A percentile compares a stretch with the other conserved stretches of the same genome.
Evolutionary conservation across 2,329 filamentous ascomycete genomes (phyloP).

Genomic region (Ambrosiella beaveri): DNA sequence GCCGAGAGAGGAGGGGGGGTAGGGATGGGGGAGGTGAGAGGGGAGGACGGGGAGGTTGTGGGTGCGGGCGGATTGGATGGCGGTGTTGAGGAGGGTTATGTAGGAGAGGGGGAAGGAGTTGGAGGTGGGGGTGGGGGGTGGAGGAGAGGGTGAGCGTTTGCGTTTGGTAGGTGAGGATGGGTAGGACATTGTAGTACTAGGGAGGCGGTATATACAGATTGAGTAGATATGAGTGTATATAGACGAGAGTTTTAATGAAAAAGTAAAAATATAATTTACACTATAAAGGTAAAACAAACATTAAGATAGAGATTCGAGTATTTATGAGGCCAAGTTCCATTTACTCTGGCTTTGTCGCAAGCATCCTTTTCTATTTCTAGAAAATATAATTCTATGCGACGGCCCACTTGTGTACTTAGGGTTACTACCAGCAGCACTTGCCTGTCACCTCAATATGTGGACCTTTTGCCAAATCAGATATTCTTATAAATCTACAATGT

Average conservation of each 20-base stretch:
- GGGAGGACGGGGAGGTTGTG: neutral
- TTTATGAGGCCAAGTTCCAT: neutral
- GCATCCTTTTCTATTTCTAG: neutral
- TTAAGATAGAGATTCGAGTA: neutral
- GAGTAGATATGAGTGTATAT: neutral
- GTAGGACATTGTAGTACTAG: neutral
- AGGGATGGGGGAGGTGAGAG: neutral
- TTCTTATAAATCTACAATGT: too few species aligned
- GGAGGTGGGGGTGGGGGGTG: neutral
- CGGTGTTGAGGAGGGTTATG: constrained; percentile 32
- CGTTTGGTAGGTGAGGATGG: neutral
- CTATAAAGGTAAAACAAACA: neutral
- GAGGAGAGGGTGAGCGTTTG: neutral
- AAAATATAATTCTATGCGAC: neutral
- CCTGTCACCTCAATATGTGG: too few species aligned
- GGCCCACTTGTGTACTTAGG: neutral
- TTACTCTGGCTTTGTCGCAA: neutral
- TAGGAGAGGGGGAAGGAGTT: constrained; percentile 27
- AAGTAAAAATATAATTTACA: neutral
- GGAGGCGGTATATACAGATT: neutral
- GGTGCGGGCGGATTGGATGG: constrained; percentile 36
- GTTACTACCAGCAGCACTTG: neutral
- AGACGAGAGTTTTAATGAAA: neutral
- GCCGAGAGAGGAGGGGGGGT: constrained; percentile 39
- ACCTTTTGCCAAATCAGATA: too few species aligned